These are phyloP conservation scores for Hypomyces perniciosus DNA, from an alignment of 2,329 filamentous ascomycete species.

Conservation along the genomic window DNA sequence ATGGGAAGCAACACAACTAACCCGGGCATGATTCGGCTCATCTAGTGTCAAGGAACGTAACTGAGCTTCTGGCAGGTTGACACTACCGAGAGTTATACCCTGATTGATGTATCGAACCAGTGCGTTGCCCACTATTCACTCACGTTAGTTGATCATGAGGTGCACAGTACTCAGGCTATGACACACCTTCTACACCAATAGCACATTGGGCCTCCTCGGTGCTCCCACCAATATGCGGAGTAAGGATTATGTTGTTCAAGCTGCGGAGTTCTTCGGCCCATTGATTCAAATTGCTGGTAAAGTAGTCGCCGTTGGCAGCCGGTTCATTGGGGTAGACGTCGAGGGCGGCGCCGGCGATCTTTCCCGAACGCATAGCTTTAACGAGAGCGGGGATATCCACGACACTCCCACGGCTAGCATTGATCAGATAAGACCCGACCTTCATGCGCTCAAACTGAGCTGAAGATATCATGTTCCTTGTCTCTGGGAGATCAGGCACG, in stretches of 20 bases:
- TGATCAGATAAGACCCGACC: constrained; percentile 87
- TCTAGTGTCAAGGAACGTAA: constrained; percentile 86
- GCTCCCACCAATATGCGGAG: constrained; percentile 93
- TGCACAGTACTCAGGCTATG: neutral
- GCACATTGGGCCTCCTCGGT: constrained; percentile 96
- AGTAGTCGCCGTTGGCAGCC: constrained; percentile 90
- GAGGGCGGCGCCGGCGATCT: constrained; percentile 87
- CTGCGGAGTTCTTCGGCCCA: constrained; percentile 82
- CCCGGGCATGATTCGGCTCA: constrained; percentile 81
- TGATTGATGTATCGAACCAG: constrained; percentile 94
- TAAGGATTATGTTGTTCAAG: constrained; percentile 89
- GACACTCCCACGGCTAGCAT: constrained; percentile 88
- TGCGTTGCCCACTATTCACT: constrained; percentile 63
- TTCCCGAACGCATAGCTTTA: constrained; percentile 76
- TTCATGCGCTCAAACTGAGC: constrained; percentile 84
- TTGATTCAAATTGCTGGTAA: constrained; percentile 72
- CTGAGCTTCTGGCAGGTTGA: constrained; percentile 94
- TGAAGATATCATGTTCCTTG: constrained; percentile 82
- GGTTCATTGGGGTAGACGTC: constrained; percentile 96
- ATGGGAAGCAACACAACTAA: constrained; percentile 26
- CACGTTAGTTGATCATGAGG: neutral
- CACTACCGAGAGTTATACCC: constrained; percentile 81
- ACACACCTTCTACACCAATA: constrained; percentile 75
- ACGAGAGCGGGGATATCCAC: constrained; percentile 92
- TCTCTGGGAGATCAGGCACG: constrained; percentile 89